Conservation (phyloP, 139 green algal genomes). For the Volvox africanus region DNA sequence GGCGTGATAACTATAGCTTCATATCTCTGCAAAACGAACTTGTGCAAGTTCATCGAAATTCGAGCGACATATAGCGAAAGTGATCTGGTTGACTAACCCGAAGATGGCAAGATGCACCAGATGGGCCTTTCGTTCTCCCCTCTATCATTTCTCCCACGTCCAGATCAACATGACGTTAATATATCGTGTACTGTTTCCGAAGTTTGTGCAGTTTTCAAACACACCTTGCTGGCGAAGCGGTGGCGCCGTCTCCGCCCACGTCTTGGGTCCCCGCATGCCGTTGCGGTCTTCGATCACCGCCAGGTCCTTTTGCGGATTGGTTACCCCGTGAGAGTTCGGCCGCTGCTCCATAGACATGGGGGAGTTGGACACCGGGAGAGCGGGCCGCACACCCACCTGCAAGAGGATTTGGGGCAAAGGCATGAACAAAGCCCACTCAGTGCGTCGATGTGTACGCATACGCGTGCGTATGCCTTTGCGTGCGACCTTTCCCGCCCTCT, state of each 20-base stretch:
- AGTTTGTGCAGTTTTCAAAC: neutral
- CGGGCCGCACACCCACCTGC: slow-evolving; percentile 48
- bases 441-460: no score
- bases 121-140: neutral
- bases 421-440: neutral
- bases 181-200: no score
- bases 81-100: no score
- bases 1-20: no score
- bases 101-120: no score
- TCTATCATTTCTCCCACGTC: neutral
- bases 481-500: no score
- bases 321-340: slow-evolving; percentile 43
- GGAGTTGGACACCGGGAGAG: slow-evolving; percentile 36
- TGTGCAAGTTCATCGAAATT: no score
- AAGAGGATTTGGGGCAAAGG: neutral
- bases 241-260: slow-evolving; percentile 48
- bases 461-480: no score
- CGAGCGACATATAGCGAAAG: no score
- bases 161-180: no score
- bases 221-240: slow-evolving; percentile 38
- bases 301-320: slow-evolving; percentile 22
- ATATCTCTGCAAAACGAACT: no score
- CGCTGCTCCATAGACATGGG: slow-evolving; percentile 49
- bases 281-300: slow-evolving; percentile 52
- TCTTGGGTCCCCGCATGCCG: slow-evolving; percentile 46